Conservation (phyloP, 2,329 filamentous ascomycete species). For the Penicillium brasilianum region DNA sequence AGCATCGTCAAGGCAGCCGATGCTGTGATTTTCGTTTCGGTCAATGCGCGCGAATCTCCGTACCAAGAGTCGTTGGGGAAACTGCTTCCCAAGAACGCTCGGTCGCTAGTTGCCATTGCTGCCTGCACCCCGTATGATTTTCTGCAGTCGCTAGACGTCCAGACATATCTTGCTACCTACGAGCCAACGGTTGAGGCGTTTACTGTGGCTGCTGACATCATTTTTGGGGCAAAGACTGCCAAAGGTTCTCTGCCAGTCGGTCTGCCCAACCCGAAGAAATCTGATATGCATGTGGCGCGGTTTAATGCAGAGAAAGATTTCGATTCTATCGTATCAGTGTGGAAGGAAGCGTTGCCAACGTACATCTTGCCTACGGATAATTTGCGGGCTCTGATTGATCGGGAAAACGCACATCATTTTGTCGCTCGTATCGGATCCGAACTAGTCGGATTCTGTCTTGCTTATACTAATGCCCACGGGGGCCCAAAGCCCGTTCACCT, state of each 20-base stretch:
- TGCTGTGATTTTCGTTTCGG: constrained; percentile 46
- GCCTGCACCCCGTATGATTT: constrained; percentile 54
- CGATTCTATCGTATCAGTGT: constrained; percentile 37
- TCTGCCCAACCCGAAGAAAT: constrained; percentile 16
- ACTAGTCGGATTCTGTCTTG: constrained; percentile 47
- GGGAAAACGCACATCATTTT: constrained; percentile 40
- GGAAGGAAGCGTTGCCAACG: constrained; percentile 44
- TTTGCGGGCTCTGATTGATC: constrained; percentile 36
- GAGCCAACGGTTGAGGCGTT: constrained; percentile 53
- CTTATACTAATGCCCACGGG: constrained; percentile 36
- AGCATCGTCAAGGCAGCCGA: constrained; percentile 42
- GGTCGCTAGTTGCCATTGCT: constrained; percentile 46
- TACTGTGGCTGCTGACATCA: constrained; percentile 43
- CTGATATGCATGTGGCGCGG: constrained; percentile 18
- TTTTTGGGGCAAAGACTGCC: constrained; percentile 43
- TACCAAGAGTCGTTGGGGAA: constrained; percentile 45
- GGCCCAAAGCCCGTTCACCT: constrained; percentile 38
- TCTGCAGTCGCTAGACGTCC: constrained; percentile 41
- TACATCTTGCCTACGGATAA: constrained; percentile 40
- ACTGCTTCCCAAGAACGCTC: constrained; percentile 37
- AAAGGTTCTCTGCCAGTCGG: constrained; percentile 46
- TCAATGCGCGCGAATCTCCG: constrained; percentile 46
- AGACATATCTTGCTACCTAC: constrained; percentile 52
- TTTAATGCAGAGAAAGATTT: constrained; percentile 36
- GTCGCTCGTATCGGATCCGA: constrained; percentile 35